phyloP scores from a whole-genome alignment of 1,284 basidiomycete species.

The Ustilago loliicola region DNA sequence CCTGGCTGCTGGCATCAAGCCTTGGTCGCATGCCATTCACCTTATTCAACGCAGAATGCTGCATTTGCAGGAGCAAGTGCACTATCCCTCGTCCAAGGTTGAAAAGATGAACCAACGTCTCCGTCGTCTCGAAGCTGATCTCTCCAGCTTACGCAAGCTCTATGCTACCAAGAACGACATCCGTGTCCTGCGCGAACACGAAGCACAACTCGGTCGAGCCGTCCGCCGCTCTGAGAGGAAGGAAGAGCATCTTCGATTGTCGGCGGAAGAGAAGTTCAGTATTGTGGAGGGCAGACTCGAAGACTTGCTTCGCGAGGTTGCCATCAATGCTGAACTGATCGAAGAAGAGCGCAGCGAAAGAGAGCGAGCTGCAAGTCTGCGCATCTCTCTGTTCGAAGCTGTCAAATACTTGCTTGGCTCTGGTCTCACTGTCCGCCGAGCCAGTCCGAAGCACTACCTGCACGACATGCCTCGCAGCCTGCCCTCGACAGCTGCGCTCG shows the following conservation, averaged over 20 bases:
- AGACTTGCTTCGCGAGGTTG: slow-evolving; percentile 63
- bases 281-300: slow-evolving; percentile 64
- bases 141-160: slow-evolving; percentile 54
- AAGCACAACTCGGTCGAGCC: slow-evolving; percentile 67
- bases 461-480: slow-evolving; percentile 52
- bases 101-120: slow-evolving; percentile 66
- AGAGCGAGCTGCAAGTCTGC: slow-evolving; percentile 52
- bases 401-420: slow-evolving; percentile 61
- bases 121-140: slow-evolving; percentile 66
- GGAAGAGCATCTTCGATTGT: slow-evolving; percentile 61
- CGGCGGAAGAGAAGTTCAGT: slow-evolving; percentile 63
- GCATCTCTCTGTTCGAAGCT: slow-evolving; percentile 56
- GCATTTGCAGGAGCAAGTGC: slow-evolving; percentile 66
- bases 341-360: slow-evolving; percentile 63
- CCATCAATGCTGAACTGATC: slow-evolving; percentile 68
- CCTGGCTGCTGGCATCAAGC: slow-evolving; percentile 70
- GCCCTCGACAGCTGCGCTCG: slow-evolving; percentile 46
- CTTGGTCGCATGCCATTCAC: slow-evolving; percentile 58
- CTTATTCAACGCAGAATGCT: slow-evolving; percentile 59
- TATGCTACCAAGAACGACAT: slow-evolving; percentile 69
- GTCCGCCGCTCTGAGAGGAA: slow-evolving; percentile 67
- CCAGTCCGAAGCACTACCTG: slow-evolving; percentile 45
- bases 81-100: slow-evolving; percentile 66
- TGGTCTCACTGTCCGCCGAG: slow-evolving; percentile 32
- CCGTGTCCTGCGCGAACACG: slow-evolving; percentile 67